A percentile compares a stretch with the other conserved stretches of the same genome.
Evolutionary conservation across 257 asterid genomes (phyloP).

Genomic region (Catharanthus roseus): DNA sequence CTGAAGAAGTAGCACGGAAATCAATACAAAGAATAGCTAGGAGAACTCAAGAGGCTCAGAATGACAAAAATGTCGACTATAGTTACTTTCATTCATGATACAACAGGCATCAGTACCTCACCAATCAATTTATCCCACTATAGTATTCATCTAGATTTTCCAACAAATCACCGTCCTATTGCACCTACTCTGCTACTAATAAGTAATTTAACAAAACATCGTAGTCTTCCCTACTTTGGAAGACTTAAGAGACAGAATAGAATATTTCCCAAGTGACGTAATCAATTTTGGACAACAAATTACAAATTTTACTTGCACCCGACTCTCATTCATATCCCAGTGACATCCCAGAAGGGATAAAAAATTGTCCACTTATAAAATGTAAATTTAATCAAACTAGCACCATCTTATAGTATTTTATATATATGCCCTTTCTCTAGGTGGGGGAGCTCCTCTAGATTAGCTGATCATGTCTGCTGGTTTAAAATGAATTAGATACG

Average conservation of each 20-base stretch:
- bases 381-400: not conserved
- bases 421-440: not conserved
- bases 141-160: not conserved
- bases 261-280: not conserved
- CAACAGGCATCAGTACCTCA: not conserved
- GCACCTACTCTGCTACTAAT: not conserved
- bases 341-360: not conserved
- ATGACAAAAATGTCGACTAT: not conserved
- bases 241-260: not conserved
- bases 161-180: not conserved
- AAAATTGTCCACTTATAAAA: not conserved
- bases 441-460: not conserved
- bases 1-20: not conserved
- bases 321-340: not conserved
- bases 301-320: not conserved
- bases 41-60: not conserved
- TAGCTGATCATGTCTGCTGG: not conserved
- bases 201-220: not conserved
- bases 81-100: not conserved
- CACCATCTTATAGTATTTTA: not conserved
- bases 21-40: not conserved
- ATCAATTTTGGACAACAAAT: not conserved
- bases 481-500: not conserved
- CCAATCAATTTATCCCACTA: not conserved
- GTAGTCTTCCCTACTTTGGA: not conserved